Conservation (phyloP, 108 stramenopile genomes). For the Pseudonitzschia pungens region DNA sequence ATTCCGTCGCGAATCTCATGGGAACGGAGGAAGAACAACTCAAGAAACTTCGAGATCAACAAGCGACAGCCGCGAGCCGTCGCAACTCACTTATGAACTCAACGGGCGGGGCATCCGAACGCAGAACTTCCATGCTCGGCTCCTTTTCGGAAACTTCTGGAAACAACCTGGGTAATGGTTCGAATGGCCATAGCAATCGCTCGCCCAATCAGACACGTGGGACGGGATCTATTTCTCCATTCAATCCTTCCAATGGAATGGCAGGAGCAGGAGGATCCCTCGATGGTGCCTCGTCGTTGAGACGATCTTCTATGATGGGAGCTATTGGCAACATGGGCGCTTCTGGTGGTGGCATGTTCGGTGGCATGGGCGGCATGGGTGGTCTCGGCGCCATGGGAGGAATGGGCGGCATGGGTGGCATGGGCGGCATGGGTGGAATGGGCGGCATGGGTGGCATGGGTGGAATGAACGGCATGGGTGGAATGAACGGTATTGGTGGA, state of each 20-base stretch:
- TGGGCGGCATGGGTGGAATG: constrained; percentile 8
- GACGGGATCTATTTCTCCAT: constrained; percentile 4
- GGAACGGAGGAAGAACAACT: constrained; percentile 4
- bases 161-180: constrained; percentile 2
- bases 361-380: constrained; percentile 3
- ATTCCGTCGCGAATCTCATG: neutral
- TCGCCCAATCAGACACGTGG: neutral
- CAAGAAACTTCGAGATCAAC: constrained; percentile 14
- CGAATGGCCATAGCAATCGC: neutral
- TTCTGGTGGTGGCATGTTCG: constrained; percentile 4
- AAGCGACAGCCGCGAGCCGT: constrained; percentile 4
- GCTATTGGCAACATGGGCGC: constrained; percentile 9
- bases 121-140: neutral
- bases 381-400: constrained; percentile 17
- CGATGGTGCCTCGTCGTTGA: neutral
- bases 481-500: constrained; percentile 11
- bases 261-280: neutral
- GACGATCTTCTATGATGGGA: constrained; percentile 8
- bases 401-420: constrained; percentile 18
- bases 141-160: constrained; percentile 2
- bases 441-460: neutral
- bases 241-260: neutral
- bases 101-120: neutral
- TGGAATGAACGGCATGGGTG: neutral
- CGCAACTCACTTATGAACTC: constrained; percentile 1